Percentiles rank a stretch among this genome's conserved stretches.
phyloP scores from a whole-genome alignment of 1,139 yeast genomes.

The Blastobotrys proliferans region DNA sequence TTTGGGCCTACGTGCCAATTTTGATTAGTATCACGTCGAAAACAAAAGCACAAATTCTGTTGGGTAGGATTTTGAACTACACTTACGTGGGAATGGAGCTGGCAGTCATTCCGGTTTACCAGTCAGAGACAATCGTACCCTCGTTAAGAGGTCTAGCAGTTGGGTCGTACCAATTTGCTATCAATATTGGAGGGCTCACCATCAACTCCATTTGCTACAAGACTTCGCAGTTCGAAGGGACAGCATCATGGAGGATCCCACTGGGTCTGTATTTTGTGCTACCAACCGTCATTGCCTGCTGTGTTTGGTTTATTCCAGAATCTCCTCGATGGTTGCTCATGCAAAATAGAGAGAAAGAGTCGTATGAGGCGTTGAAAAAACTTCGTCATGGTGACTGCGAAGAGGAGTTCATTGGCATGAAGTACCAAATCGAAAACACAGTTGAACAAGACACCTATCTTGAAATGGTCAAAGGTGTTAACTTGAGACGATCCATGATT shows the following conservation, averaged over 20 bases:
- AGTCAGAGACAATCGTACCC: not conserved
- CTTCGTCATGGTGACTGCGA: not conserved
- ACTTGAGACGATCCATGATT: not conserved
- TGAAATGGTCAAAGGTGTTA: not conserved
- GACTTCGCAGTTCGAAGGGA: not conserved
- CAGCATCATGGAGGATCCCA: not conserved
- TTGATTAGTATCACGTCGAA: not conserved
- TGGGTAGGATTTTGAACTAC: not conserved
- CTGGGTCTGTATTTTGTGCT: not conserved
- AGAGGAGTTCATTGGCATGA: not conserved
- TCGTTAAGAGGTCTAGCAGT: not conserved
- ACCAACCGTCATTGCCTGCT: not conserved
- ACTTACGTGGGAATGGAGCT: not conserved
- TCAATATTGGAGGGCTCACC: not conserved
- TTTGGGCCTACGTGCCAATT: not conserved
- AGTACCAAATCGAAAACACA: not conserved
- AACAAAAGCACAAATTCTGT: not conserved
- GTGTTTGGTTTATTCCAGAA: slow-evolving; percentile 1
- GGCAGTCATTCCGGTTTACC: slow-evolving; percentile 1
- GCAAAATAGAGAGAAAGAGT: not conserved
- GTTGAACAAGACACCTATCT: not conserved
- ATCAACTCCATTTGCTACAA: not conserved
- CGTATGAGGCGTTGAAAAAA: not conserved
- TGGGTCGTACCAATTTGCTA: not conserved
- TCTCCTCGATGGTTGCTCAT: slow-evolving; percentile 1